Evolutionary conservation across 2,329 filamentous ascomycete genomes (phyloP).

Genomic region (Colletotrichum sp.): DNA sequence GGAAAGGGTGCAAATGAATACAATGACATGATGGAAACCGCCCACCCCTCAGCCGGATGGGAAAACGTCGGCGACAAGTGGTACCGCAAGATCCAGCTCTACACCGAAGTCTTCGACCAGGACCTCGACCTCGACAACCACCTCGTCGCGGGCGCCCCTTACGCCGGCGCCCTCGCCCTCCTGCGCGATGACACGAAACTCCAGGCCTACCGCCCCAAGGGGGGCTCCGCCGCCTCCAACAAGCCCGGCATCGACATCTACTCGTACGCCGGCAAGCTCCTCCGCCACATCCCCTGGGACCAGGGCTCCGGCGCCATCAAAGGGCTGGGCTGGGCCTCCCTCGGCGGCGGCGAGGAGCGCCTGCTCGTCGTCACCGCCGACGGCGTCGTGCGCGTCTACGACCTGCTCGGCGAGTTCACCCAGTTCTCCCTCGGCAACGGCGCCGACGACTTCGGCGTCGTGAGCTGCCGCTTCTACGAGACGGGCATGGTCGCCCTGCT

Average conservation of each 20-base stretch:
- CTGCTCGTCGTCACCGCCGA: conserved; percentile 88
- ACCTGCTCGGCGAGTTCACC: conserved; percentile 92
- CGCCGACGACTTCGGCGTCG: conserved; percentile 85
- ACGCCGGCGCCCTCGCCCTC: conserved; percentile 86
- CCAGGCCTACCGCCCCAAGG: conserved; percentile 75
- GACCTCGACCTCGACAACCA: conserved; percentile 96
- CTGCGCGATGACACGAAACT: conserved; percentile 89
- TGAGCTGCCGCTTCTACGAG: conserved; percentile 88
- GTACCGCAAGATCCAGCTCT: conserved; percentile 94
- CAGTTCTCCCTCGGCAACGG: conserved; percentile 92
- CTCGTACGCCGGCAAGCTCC: conserved; percentile 87
- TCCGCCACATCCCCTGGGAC: conserved; percentile 90
- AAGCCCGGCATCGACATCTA: conserved; percentile 94
- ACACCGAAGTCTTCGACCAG: conserved; percentile 90
- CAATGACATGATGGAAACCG: conserved; percentile 56
- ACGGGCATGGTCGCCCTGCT: conserved; percentile 92
- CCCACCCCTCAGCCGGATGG: conserved; percentile 85
- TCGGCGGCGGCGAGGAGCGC: conserved; percentile 69
- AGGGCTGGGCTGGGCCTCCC: conserved; percentile 91
- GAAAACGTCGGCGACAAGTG: conserved; percentile 91
- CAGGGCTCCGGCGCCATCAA: conserved; percentile 79
- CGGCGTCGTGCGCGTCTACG: conserved; percentile 88
- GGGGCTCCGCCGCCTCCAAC: conserved; percentile 41
- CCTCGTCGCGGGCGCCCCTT: conserved; percentile 88
- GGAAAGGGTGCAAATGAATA: conserved; percentile 24